These are phyloP conservation scores for Eurotiales sp. DNA, from an alignment of 2,329 filamentous ascomycete genomes.

Conservation along the genomic window DNA sequence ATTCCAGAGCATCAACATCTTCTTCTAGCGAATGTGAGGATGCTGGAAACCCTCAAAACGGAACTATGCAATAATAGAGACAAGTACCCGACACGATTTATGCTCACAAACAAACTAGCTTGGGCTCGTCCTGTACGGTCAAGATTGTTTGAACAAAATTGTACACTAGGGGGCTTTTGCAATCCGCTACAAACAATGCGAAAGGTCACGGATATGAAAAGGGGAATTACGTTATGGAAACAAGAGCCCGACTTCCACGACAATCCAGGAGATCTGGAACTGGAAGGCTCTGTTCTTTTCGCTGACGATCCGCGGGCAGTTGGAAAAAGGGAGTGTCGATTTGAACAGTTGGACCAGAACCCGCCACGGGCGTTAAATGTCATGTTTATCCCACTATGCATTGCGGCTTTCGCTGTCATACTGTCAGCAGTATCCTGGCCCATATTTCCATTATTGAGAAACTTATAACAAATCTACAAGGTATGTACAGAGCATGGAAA, in stretches of 20 bases:
- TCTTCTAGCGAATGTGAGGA: neutral
- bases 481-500: too few relatives aligned
- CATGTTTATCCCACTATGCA: neutral
- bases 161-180: neutral
- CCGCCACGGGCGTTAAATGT: neutral
- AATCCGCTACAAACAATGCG: neutral
- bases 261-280: neutral
- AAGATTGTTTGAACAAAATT: neutral
- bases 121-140: neutral
- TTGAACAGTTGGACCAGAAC: neutral
- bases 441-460: neutral
- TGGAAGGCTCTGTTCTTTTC: neutral
- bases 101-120: neutral
- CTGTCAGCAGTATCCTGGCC: neutral
- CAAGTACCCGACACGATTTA: neutral
- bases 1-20: neutral
- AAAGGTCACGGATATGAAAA: neutral
- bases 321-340: neutral
- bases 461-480: neutral
- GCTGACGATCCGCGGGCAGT: neutral
- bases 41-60: neutral
- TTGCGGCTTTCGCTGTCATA: neutral
- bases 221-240: neutral
- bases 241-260: neutral
- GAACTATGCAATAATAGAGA: neutral